Evolutionary conservation across 106 monocot genomes (phyloP), one percentile per base, ranked within the genome.

Genomic region (Xerophyta viscosa): DNA sequence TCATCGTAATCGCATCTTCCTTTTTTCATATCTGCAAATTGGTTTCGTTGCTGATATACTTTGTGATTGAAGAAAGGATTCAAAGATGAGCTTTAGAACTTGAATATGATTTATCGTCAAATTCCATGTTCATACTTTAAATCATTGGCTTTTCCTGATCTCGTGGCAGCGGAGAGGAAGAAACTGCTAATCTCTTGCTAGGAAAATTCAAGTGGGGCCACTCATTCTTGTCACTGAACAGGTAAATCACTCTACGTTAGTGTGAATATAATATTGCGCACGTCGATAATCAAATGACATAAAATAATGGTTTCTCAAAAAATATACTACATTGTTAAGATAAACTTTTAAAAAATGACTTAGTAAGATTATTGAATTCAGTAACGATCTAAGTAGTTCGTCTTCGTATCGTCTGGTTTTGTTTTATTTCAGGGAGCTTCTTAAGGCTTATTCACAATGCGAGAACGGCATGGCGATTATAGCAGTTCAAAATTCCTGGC

Each of bases 161-260:
- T 70, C 17, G 46, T 76, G 8, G 28, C 81, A 96, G 94, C 66
- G 94, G 88, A 12, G 94, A 88, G 56, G 71, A 84, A 46, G 84
- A 84, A 21, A 85, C 66, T 1, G 94, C 73, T 18, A 66, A 88
- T 53, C 55, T 74, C 10, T 43, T 96, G 24, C 56, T 96, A 41
- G 67, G 70, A 46, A 96, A 96, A 73, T 96, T 96, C 57, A 96
- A 88, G 55, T 96, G 94, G 88, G 94, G 94, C 6, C 94, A 96
- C 27, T 81, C 94, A 24, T 96, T 96, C 72, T 73, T 96, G 27
- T 88, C 88, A 41, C 54, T 96, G 12, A 96, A 96, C 68, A 88
- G 81, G 94, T 88, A 73, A 64, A 51, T 24, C 11, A 1, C 1
- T 1, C 15, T 8, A 7, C 39, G 10, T 39, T n/a, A n/a, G n/a